Evolutionary conservation across 1,284 basidiomycete species (phyloP).

Genomic region (Ustilago loliicola): DNA sequence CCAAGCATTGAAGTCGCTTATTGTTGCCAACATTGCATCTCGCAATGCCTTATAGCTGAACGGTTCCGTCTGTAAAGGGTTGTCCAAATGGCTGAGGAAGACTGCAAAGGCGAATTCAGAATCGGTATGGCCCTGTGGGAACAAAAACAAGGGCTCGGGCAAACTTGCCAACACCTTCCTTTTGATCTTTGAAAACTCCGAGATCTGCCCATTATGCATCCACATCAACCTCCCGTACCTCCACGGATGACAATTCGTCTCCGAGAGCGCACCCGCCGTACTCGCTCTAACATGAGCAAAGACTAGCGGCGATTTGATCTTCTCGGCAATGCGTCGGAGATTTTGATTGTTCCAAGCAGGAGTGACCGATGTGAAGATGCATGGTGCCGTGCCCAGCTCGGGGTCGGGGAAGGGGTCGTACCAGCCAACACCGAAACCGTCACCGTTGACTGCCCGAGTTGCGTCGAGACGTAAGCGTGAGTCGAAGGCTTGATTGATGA

Average conservation of each 20-base stretch:
- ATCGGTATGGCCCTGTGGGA: slow-evolving; percentile 66
- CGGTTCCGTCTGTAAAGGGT: slow-evolving; percentile 40
- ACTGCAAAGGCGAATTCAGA: slow-evolving; percentile 66
- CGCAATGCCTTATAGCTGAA: slow-evolving; percentile 56
- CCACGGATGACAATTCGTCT: slow-evolving; percentile 69
- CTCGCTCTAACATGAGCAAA: slow-evolving; percentile 66
- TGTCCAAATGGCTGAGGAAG: slow-evolving; percentile 58
- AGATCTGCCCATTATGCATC: slow-evolving; percentile 69
- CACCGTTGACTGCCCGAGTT: slow-evolving; percentile 75
- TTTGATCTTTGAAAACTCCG: slow-evolving; percentile 62
- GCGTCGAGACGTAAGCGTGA: slow-evolving; percentile 71
- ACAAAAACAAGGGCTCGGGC: slow-evolving; percentile 62
- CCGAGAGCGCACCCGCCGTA: slow-evolving; percentile 62
- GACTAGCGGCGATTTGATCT: slow-evolving; percentile 67
- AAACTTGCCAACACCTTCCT: slow-evolving; percentile 54
- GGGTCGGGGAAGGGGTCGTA: slow-evolving; percentile 66
- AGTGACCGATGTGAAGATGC: slow-evolving; percentile 95
- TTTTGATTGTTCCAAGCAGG: slow-evolving; percentile 72
- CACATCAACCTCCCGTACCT: slow-evolving; percentile 66
- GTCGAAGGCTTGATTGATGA: slow-evolving; percentile 73
- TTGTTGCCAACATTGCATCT: slow-evolving; percentile 63
- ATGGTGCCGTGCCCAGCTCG: slow-evolving; percentile 74
- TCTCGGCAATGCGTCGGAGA: slow-evolving; percentile 64
- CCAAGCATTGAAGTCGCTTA: slow-evolving; percentile 63
- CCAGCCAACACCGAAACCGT: slow-evolving; percentile 95